phyloP scores from a whole-genome alignment of 495 filamentous ascomycete species.

The Penicillium simplicissimum region DNA sequence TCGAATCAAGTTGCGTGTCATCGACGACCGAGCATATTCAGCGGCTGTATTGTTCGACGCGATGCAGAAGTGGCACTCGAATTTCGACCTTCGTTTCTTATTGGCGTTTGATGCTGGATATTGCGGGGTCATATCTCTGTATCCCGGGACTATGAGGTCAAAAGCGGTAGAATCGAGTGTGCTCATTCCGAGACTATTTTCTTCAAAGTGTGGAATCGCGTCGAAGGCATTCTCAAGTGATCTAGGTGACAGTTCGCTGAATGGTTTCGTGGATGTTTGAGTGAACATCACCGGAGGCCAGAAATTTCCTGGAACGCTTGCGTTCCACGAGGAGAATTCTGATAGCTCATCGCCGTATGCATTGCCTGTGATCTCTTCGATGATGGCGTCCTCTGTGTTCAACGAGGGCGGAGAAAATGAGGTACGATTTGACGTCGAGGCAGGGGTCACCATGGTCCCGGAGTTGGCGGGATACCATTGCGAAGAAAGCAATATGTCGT shows the following conservation, averaged over 20 bases:
- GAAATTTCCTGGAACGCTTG: neutral
- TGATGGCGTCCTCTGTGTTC: neutral
- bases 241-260: neutral
- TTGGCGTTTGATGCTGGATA: neutral
- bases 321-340: neutral
- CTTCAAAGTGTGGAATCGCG: neutral
- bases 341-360: neutral
- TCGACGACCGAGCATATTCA: conserved; percentile 28
- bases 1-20: conserved; percentile 39
- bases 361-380: neutral
- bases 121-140: neutral
- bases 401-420: conserved; percentile 7
- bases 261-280: neutral
- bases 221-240: neutral
- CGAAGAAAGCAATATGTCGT: conserved; percentile 9
- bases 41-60: conserved; percentile 22
- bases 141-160: neutral
- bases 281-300: neutral
- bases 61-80: conserved; percentile 7
- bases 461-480: conserved; percentile 3
- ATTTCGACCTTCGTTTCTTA: neutral
- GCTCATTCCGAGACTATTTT: neutral
- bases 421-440: neutral
- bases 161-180: neutral
- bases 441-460: neutral